Percentiles rank a stretch among this genome's conserved stretches.
phyloP scores from a whole-genome alignment of 2,329 filamentous ascomycete genomes.

The Juglanconis sp. region DNA sequence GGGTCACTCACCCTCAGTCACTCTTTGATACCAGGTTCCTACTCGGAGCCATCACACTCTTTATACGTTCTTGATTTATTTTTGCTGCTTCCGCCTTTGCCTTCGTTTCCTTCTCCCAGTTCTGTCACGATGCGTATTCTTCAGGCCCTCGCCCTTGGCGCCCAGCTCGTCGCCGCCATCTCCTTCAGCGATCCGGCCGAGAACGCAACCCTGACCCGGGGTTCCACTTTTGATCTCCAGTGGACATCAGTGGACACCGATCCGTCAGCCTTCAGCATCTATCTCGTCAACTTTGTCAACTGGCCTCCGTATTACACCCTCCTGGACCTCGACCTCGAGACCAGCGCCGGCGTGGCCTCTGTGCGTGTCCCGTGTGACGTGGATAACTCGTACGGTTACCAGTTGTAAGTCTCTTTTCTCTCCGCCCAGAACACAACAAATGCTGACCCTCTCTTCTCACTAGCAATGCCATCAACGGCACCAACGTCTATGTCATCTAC shows the following conservation, averaged over 20 bases:
- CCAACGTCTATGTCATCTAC: slow-evolving; percentile 42
- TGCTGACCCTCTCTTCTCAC: background rate
- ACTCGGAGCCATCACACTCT: slow-evolving; percentile 2
- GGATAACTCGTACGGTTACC: slow-evolving; percentile 35
- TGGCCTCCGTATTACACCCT: slow-evolving; percentile 39
- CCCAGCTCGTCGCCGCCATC: slow-evolving; percentile 30
- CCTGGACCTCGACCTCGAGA: slow-evolving; percentile 33
- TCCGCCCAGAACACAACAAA: background rate
- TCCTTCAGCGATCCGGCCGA: slow-evolving; percentile 28
- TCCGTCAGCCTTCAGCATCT: slow-evolving; percentile 36
- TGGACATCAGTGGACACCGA: slow-evolving; percentile 40
- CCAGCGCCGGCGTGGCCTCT: slow-evolving; percentile 27
- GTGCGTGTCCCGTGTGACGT: slow-evolving; percentile 37
- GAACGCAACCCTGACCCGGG: slow-evolving; percentile 36
- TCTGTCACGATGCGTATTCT: slow-evolving; percentile 24
- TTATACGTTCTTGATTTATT: background rate
- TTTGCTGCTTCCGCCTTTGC: background rate
- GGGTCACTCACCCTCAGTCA: slow-evolving; percentile 13
- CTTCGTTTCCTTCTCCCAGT: background rate
- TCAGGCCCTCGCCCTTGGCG: slow-evolving; percentile 27
- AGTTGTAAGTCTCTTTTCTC: slow-evolving; percentile 28
- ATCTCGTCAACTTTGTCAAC: slow-evolving; percentile 43
- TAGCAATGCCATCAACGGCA: slow-evolving; percentile 43
- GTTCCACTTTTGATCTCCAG: slow-evolving; percentile 30
- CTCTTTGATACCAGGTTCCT: slow-evolving; percentile 8